Conservation (phyloP, 129 eudicot species). For the Tanacetum coccineum region DNA sequence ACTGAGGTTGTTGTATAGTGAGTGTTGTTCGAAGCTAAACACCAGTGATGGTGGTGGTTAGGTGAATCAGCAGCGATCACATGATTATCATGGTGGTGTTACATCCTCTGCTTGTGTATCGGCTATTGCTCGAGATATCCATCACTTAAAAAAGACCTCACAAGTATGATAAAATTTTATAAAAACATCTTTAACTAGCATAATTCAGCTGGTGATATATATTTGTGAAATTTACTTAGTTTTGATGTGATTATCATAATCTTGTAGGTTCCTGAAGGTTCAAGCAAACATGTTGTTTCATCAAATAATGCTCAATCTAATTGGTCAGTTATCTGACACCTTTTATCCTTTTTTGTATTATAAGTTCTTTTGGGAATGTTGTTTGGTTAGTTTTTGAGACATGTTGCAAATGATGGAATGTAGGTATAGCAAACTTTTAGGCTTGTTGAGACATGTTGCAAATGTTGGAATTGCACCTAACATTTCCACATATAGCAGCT, state of each 20-base stretch:
- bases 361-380: neutral
- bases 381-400: neutral
- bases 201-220: neutral
- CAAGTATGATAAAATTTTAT: slow-evolving; percentile 42
- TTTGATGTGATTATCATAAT: neutral
- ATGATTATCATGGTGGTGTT: slow-evolving; percentile 53
- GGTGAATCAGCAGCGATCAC: slow-evolving; percentile 25
- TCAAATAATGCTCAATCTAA: slow-evolving; percentile 90
- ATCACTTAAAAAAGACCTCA: slow-evolving; percentile 66
- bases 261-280: slow-evolving; percentile 80
- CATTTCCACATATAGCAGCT: no score
- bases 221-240: no score
- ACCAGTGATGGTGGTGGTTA: slow-evolving; percentile 24
- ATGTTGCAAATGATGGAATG: neutral
- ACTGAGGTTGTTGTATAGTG: slow-evolving; percentile 54
- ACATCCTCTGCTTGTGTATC: slow-evolving; percentile 51
- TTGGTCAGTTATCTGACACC: slow-evolving; percentile 46
- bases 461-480: no score
- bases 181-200: neutral
- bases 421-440: slow-evolving; percentile 77
- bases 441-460: no score
- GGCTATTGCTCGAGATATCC: slow-evolving; percentile 72
- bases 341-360: no score
- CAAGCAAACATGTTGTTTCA: slow-evolving; percentile 79
- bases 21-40: slow-evolving; percentile 51